Evolutionary conservation across 306 rosid genomes (phyloP).

Genomic region (Erythrophleum fordii): DNA sequence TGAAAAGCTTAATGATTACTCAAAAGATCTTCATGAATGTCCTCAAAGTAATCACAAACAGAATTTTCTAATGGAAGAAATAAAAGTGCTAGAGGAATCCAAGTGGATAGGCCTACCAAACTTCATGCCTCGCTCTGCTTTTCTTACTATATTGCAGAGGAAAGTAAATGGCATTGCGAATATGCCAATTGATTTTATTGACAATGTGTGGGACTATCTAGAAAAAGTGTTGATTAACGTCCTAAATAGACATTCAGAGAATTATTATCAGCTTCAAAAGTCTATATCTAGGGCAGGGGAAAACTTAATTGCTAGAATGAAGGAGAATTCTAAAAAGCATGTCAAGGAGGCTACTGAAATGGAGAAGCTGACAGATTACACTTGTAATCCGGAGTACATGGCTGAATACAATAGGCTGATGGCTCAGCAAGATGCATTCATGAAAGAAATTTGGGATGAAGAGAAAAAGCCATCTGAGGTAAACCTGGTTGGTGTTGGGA

Average conservation of each 20-base stretch:
- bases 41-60: slow-evolving; percentile 11
- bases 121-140: slow-evolving; percentile 54
- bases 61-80: slow-evolving; percentile 46
- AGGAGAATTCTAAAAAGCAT: slow-evolving; percentile 28
- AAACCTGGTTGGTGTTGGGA: slow-evolving; percentile 47
- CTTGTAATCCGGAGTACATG: slow-evolving; percentile 47
- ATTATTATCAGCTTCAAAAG: slow-evolving; percentile 52
- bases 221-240: slow-evolving; percentile 41
- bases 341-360: slow-evolving; percentile 50
- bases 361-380: slow-evolving; percentile 58
- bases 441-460: neutral
- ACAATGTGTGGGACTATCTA: slow-evolving; percentile 49
- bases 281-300: slow-evolving; percentile 26
- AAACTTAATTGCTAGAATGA: slow-evolving; percentile 42
- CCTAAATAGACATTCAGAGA: slow-evolving; percentile 30
- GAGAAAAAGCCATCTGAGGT: neutral
- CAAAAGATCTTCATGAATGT: slow-evolving; percentile 1
- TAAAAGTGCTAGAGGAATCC: slow-evolving; percentile 48
- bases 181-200: slow-evolving; percentile 44
- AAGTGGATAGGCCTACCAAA: slow-evolving; percentile 55
- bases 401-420: slow-evolving; percentile 42
- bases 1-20: slow-evolving; percentile 30
- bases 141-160: slow-evolving; percentile 34
- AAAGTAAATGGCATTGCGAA: slow-evolving; percentile 41
- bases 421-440: slow-evolving; percentile 33